Evolutionary conservation across 148 eudicot genomes (phyloP), one percentile per base, ranked within the genome.

Genomic region (Persicaria tinctoria): DNA sequence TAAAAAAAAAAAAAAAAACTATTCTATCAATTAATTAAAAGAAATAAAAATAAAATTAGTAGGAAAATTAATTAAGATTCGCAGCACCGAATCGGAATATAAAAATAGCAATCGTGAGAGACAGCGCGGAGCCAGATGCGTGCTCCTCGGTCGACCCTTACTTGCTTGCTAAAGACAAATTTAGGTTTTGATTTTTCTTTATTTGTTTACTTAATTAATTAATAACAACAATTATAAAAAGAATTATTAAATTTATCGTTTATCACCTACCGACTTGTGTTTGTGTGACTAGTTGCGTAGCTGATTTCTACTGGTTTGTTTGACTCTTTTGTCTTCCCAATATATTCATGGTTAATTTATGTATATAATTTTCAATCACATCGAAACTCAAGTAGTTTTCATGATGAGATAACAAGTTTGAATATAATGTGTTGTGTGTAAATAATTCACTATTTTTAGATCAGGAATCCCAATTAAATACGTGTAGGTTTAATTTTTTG

Each of bases 111-210:
- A 44, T 13, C 17, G 48, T 41, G 70, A 38, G 48, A 66, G 70
- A 46, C 48, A 66, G 70, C 70, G 47, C 38, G 14, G 47, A 64
- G 47, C 46, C 70, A 64, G 70, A 66, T 11, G 44, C 44, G 68
- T 27, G 13, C 27, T 60, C 18, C 70, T 64, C 12, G 70, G 70
- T 23, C 27, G 27, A 64, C 47, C 3, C 46, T 5, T 38, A 13
- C 70, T 66, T 12, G 47, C 47, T 66, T 41, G 48, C 70, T 66
- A 38, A 41, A 66, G 70, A 66, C 70, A 66, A 66, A 66, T 66
- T 13, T 38, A 13, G 8, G 47, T 47, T 66, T 41, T 66, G 47
- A 3, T n/a, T 46, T 64, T 8, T 59, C 10, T 59, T 8, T 6
- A 20, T 5, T 18, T 11, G 3, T 51, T 51, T 13, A 2, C 16